Evolutionary conservation across 331 rosid species (phyloP).

Genomic region (Prunus yedoensis): DNA sequence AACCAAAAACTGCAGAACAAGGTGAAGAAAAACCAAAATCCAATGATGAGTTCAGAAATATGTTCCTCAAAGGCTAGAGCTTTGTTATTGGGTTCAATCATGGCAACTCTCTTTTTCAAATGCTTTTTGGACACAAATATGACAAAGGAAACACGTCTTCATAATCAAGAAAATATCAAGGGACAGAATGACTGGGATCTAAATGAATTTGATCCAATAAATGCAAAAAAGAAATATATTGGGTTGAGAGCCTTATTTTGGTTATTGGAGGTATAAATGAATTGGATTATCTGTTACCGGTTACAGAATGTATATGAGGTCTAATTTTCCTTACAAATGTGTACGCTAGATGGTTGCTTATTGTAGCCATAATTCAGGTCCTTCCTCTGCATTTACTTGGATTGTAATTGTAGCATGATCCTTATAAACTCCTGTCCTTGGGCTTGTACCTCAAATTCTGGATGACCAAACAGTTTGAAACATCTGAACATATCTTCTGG

Average conservation of each 20-base stretch:
- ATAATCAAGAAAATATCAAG: neutral
- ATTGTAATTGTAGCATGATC: too few species aligned
- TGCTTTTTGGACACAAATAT: neutral
- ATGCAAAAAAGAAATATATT: neutral
- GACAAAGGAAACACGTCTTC: neutral
- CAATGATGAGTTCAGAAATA: constrained; percentile 85
- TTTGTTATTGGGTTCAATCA: neutral
- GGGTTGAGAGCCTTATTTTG: neutral
- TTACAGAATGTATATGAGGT: constrained; percentile 1
- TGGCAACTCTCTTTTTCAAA: neutral
- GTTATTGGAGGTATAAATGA: neutral
- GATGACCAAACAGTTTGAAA: too few species aligned
- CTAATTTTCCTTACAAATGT: neutral
- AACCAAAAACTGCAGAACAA: constrained; percentile 44
- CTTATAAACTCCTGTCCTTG: too few species aligned
- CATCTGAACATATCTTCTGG: too few species aligned
- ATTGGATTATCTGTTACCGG: neutral
- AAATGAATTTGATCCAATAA: too few species aligned
- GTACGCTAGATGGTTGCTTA: neutral
- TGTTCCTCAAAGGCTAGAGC: constrained; percentile 52
- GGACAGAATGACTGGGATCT: too few species aligned
- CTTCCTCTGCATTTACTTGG: too few species aligned
- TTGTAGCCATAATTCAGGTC: neutral
- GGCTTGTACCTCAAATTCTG: too few species aligned
- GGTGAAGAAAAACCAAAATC: constrained; percentile 72